These are phyloP conservation scores for Talaromyces sp. DNA, from an alignment of 2,329 filamentous ascomycete genomes.

Conservation along the genomic window DNA sequence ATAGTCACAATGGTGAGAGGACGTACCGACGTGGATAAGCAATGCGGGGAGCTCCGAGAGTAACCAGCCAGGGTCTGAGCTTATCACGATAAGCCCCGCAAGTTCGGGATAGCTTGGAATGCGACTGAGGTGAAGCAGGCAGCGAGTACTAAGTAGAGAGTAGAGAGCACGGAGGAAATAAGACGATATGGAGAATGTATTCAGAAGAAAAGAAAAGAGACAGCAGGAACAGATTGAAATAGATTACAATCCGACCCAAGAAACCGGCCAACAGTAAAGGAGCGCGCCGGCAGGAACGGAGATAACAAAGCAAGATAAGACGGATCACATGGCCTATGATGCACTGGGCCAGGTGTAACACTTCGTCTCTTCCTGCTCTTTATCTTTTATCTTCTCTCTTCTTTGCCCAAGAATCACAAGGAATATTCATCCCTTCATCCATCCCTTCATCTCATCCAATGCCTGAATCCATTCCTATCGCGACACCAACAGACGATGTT, in stretches of 20 bases:
- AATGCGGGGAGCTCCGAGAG: conserved; percentile 17
- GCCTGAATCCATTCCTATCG: conserved; percentile 13
- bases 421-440: neutral
- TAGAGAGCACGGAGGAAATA: neutral
- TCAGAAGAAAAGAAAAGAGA: neutral
- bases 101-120: neutral
- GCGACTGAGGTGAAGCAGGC: neutral
- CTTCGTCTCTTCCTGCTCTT: neutral
- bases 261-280: neutral
- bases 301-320: conserved; percentile 11
- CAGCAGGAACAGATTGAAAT: neutral
- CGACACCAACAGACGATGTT: neutral
- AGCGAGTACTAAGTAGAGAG: neutral
- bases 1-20: neutral
- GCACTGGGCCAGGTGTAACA: neutral
- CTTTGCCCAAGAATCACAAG: neutral
- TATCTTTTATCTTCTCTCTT: neutral
- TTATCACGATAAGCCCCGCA: conserved; percentile 20
- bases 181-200: neutral
- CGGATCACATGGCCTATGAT: conserved; percentile 13
- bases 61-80: neutral
- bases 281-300: conserved; percentile 2
- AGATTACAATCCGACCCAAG: neutral
- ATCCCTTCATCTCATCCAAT: neutral
- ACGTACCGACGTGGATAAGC: neutral